These are phyloP conservation scores for Colletotrichum phormii DNA, from an alignment of 2,329 filamentous ascomycete genomes.

Conservation along the genomic window DNA sequence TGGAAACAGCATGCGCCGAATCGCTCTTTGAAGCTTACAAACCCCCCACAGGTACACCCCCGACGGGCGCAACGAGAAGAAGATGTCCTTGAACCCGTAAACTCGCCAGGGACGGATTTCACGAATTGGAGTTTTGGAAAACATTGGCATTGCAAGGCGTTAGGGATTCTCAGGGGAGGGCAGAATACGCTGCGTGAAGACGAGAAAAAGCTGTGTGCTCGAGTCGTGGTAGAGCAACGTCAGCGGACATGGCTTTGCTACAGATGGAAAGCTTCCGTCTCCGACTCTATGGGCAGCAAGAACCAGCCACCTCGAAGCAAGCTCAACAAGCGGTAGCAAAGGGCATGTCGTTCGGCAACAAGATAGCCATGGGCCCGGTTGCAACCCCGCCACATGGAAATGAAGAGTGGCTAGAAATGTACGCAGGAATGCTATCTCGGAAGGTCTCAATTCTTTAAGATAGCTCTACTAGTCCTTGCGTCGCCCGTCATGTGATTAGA, in stretches of 20 bases:
- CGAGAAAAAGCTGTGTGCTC: background rate
- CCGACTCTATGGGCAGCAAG: background rate
- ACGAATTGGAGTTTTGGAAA: constrained; percentile 16
- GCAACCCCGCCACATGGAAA: background rate
- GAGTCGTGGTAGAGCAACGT: background rate
- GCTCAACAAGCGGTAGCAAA: background rate
- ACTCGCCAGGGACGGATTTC: constrained; percentile 36
- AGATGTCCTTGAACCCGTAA: constrained; percentile 55
- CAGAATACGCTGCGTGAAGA: background rate
- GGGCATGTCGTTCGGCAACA: background rate
- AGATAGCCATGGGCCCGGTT: background rate
- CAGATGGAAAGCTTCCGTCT: background rate
- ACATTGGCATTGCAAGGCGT: constrained; percentile 41
- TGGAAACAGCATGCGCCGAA: background rate
- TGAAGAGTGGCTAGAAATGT: background rate
- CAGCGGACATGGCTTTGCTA: background rate
- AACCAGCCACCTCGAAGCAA: background rate
- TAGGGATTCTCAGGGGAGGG: constrained; percentile 13
- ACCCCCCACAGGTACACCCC: constrained; percentile 64
- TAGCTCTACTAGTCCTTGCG: background rate
- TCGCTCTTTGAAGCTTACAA: constrained; percentile 36
- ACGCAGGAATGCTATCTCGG: background rate
- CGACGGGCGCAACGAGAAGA: constrained; percentile 73
- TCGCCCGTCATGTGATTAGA: constrained; percentile 27
- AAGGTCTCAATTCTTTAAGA: background rate